Evolutionary conservation across 2,329 filamentous ascomycete genomes (phyloP), one percentile per base, ranked within the genome.

Genomic region (Ophiocordyceps camponoti-floridani): DNA sequence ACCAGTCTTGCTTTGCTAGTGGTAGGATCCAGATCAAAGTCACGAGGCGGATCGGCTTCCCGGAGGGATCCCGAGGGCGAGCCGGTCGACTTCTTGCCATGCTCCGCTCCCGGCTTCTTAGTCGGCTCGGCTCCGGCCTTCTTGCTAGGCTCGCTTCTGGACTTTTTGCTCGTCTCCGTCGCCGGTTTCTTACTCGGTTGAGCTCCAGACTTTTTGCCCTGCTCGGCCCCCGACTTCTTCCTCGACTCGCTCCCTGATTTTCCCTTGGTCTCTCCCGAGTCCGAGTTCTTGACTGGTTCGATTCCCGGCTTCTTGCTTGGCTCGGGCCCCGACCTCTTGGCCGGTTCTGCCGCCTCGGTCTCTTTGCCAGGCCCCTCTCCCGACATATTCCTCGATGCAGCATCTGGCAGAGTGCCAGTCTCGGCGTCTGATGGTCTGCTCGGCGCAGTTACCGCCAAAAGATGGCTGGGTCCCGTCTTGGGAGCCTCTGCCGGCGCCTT

Each of bases 1-100:
- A 73, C 51, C 11, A 62, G 59, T 4, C 72, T 68, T 5, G 63
- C 63, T 1, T 62, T 58, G 42, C 63, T 61, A 0, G 58, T 56
- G 5, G 44, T 49, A 6, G 47, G 42, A 18, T 44, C 38, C 38
- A 43, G 37, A 12, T n/a, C 37, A 40, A 37, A 37, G 33, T n/a
- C 27, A 9, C n/a, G 4, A 19, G n/a, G 12, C 13, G 23, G 23
- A 16, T n/a, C 23, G 26, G 41, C 41, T 42, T 16, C 27, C 35
- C 10, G 10, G 31, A 26, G 33, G 16, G 43, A 16, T 30, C 19
- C 27, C n/a, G 42, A 14, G 7, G 43, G 43, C 4, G 23, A 38
- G 43, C 13, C 14, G 41, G 27, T 30, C 26, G 26, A 18, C 23
- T 41, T 27, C 26, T 26, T 28, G 41, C 23, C 14, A 12, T 42